Conservation (phyloP, 306 rosid genomes). For the Lathyrus aphaca region DNA sequence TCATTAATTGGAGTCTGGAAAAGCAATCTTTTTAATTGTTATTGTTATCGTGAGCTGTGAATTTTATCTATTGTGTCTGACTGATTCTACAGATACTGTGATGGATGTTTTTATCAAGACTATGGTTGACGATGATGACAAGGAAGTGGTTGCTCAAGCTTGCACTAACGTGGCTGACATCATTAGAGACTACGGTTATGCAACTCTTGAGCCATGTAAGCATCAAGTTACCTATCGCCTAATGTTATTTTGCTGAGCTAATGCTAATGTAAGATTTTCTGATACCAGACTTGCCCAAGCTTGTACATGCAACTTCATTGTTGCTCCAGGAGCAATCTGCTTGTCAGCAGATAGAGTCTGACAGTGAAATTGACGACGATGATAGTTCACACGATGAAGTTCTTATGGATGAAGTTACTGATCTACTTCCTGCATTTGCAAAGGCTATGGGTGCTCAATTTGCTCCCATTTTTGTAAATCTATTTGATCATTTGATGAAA, state of each 20-base stretch:
- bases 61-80: conserved; percentile 13
- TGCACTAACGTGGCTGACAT: conserved; percentile 87
- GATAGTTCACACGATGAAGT: conserved; percentile 84
- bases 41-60: not conserved
- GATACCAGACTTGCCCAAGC: conserved; percentile 62
- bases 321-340: conserved; percentile 85
- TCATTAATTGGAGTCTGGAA: conserved; percentile 32
- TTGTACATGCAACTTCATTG: conserved; percentile 77
- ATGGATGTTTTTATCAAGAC: conserved; percentile 81
- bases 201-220: conserved; percentile 86
- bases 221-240: conserved; percentile 24
- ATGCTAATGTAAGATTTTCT: conserved; percentile 39
- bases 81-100: conserved; percentile 66
- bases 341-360: conserved; percentile 83
- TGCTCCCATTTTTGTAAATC: conserved; percentile 80
- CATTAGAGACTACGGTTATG: conserved; percentile 80
- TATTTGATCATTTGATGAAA: conserved; percentile 90
- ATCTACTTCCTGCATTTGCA: conserved; percentile 95
- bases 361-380: conserved; percentile 82
- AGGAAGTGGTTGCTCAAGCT: conserved; percentile 96
- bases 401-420: conserved; percentile 97
- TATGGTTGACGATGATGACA: conserved; percentile 92
- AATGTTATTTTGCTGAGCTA: conserved; percentile 33
- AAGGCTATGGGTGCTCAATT: conserved; percentile 94
- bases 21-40: conserved; percentile 1